Percentiles rank a stretch among this genome's conserved stretches.
phyloP scores from a whole-genome alignment of 2,329 filamentous ascomycete species.

The Fusarium sp. region DNA sequence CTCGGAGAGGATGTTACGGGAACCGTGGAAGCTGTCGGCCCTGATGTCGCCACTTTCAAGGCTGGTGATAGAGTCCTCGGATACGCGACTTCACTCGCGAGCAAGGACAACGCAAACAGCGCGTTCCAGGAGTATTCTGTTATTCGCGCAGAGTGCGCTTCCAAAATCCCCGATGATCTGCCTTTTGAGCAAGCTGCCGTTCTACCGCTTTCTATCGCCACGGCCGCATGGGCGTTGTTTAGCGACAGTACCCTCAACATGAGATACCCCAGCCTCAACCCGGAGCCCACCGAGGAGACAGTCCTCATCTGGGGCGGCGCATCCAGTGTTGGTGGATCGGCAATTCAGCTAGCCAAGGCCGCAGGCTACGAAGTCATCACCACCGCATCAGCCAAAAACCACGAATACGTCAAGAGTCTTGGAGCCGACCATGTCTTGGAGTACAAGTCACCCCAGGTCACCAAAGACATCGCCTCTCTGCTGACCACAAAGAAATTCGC shows the following conservation, averaged over 20 bases:
- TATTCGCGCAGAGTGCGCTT: slow-evolving; percentile 22
- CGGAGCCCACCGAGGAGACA: background rate
- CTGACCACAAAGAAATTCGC: slow-evolving; percentile 12
- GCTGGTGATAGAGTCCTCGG: slow-evolving; percentile 42
- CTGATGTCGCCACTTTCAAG: slow-evolving; percentile 40
- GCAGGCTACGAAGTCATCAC: slow-evolving; percentile 62
- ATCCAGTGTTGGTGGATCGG: slow-evolving; percentile 60
- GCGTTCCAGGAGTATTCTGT: slow-evolving; percentile 37
- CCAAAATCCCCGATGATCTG: slow-evolving; percentile 39
- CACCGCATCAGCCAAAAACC: slow-evolving; percentile 59
- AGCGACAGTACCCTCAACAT: slow-evolving; percentile 23
- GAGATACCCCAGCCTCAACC: slow-evolving; percentile 12
- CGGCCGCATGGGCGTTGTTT: slow-evolving; percentile 42
- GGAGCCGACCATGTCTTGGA: slow-evolving; percentile 62
- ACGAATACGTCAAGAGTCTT: slow-evolving; percentile 58
- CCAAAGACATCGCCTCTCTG: slow-evolving; percentile 29
- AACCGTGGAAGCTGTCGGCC: slow-evolving; percentile 50
- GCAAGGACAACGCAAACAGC: slow-evolving; percentile 44
- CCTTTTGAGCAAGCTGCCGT: slow-evolving; percentile 40
- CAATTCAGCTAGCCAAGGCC: slow-evolving; percentile 60
- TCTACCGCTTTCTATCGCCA: slow-evolving; percentile 42
- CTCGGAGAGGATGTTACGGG: slow-evolving; percentile 52
- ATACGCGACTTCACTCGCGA: slow-evolving; percentile 50
- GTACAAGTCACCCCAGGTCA: slow-evolving; percentile 53
- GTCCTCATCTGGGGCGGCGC: slow-evolving; percentile 63